Base-by-base conservation (phyloP, 257 asterid genomes). In the Gardenia jasminoides region DNA sequence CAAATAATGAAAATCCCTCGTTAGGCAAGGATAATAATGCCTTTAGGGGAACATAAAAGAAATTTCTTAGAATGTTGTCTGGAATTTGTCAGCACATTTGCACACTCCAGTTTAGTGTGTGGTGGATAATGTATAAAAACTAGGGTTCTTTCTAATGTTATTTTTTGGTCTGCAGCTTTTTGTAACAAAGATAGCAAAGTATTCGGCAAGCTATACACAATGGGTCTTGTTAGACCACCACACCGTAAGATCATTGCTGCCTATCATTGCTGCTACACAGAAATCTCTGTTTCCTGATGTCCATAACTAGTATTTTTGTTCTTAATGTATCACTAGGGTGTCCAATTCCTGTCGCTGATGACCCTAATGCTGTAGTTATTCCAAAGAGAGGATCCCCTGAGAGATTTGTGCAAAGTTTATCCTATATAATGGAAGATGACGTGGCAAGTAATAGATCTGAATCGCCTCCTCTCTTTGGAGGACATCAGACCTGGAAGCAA, bases 171-270 rank as follows among this genome's bases (percentile, higher is more conserved):
- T 86, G 87, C 97, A 95, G 98, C 93, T 84, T 89, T 92, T 70
- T 95, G 98, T 89, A 95, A 93, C 89, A 95, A 89, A 88, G 96
- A 92, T 15, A 91, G 98, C 86, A 92, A 88, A 87, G 93, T 94
- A 43, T 92, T 85, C 83, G 92, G 82, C 78, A 82, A 90, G 86
- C 80, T 93, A 81, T 81, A 89, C 91, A 88, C 90, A 54, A 88
- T 93, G 96, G 99, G 99, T 78, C 83, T 93, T 79, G 91, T 91
- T 80, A 89, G 88, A 70, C 91, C 96, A 70, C 93, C 90, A 36
- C 99, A 95, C 83, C 97, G 99, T 95, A 87, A 95, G 99, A 69
- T 78, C 65, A 16, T 26, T 47, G 20, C 58, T 58, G 22, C 17
- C 19, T 65, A 5, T 41, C 33, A 36, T 36, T 36, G 41, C 41